Base-by-base conservation (phyloP, 164 flowering plant genomes). In the Berberis vulgaris region DNA sequence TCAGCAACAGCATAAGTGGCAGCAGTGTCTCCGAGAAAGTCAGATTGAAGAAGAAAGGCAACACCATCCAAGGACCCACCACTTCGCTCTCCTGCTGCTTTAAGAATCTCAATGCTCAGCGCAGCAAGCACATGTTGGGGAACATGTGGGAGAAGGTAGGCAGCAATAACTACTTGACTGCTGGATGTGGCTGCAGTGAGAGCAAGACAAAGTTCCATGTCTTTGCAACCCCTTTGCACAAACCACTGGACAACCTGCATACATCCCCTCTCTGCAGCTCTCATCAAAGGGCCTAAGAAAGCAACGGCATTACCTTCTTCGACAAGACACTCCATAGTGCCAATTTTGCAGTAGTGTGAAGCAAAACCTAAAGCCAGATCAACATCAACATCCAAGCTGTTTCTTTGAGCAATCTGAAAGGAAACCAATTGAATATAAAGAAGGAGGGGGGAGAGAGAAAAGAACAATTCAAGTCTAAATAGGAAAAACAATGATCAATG, bases 301-400 rank as follows among this genome's bases (percentile, higher is more conserved):
- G 93, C 92, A 41, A 83, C 75, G 53, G 98, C 95, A 65, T 87
- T 82, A 44, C 98, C 98, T 74, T 89, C 98, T 70, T 86, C 95
- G 49, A 92, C 98, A 40, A 92, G 79, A 66, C 98, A 92, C 72
- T 87, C 93, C 98, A 92, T 92, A 8, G 98, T 92, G 12, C 83
- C 83, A 60, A 89, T 82, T 77, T 92, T 92, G 75, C 93, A 80
- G 67, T 89, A 92, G 74, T 92, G 96, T 2, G 98, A 89, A 56
- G 98, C 96, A 80, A 89, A 89, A n/a, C 98, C 96, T 75, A 92
- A 65, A 39, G 98, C 98, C 60, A 89, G 82, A 73, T 89, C 98
- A 44, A 92, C 96, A 69, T 92, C 98, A 50, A 92, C 86, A 53
- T 92, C 98, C 82, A 92, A 82, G 78, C 98, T 92, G 79, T 92